Conservation (phyloP, 441 rosid species). For the Pelargonium australe region DNA sequence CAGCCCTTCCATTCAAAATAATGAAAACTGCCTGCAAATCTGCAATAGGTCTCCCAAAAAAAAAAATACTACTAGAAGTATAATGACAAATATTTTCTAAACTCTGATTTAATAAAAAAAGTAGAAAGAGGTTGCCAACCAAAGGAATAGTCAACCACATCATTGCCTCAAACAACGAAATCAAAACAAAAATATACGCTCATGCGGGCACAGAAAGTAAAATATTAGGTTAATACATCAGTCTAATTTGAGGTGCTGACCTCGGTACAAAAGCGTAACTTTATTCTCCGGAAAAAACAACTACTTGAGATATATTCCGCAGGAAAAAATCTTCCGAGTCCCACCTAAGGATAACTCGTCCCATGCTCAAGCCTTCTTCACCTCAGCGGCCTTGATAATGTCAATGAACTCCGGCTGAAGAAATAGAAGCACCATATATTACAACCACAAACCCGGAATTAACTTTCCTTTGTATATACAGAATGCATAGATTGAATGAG, state of each 20-base stretch:
- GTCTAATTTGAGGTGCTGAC: background rate
- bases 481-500: background rate
- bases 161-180: background rate
- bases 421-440: background rate
- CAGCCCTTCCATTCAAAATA: too few species aligned
- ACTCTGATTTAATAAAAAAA: too few species aligned
- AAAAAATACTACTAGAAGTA: too few species aligned
- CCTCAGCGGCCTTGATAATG: constrained; percentile 53
- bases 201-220: background rate
- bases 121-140: background rate
- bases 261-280: background rate
- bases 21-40: too few species aligned
- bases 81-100: too few species aligned
- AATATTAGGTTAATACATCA: background rate
- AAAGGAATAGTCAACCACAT: background rate
- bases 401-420: constrained; percentile 55
- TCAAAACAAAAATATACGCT: background rate
- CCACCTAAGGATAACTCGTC: background rate
- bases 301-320: background rate
- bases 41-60: too few species aligned
- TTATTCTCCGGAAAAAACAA: background rate
- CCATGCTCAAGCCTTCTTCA: constrained; percentile 24
- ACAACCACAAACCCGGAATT: background rate
- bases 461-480: background rate
- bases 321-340: background rate